These are phyloP conservation scores for Fusarium phyllophilum DNA, from an alignment of 2,329 filamentous ascomycete genomes.

Conservation along the genomic window DNA sequence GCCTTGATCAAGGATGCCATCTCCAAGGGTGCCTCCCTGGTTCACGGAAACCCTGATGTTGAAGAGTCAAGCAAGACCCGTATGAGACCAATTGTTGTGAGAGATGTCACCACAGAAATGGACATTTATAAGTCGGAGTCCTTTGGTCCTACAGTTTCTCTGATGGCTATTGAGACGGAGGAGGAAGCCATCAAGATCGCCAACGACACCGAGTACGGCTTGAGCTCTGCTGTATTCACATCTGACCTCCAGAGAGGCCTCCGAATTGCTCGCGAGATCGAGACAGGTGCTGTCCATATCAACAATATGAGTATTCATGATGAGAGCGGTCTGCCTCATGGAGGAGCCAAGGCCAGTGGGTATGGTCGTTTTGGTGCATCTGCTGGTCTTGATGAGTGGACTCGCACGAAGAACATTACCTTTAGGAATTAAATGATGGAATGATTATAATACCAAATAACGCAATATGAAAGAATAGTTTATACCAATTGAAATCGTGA, in stretches of 20 bases:
- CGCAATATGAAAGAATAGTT: not conserved
- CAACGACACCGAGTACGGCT: constrained; percentile 85
- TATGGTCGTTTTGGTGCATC: constrained; percentile 69
- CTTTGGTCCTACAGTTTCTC: constrained; percentile 78
- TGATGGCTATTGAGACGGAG: constrained; percentile 73
- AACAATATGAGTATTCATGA: constrained; percentile 75
- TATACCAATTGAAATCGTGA: not conserved
- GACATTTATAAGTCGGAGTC: constrained; percentile 79
- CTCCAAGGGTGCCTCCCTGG: constrained; percentile 69
- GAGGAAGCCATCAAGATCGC: constrained; percentile 78
- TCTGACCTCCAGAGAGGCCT: constrained; percentile 69
- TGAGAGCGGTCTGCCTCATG: constrained; percentile 71
- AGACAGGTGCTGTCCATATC: constrained; percentile 75
- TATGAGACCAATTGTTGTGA: constrained; percentile 74
- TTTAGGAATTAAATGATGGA: constrained; percentile 53
- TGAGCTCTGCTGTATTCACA: constrained; percentile 78
- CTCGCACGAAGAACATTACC: constrained; percentile 71
- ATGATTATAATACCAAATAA: not conserved
- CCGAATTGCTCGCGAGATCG: constrained; percentile 69
- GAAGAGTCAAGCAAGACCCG: constrained; percentile 49
- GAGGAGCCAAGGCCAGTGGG: constrained; percentile 72
- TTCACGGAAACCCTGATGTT: constrained; percentile 52
- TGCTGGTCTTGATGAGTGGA: constrained; percentile 68
- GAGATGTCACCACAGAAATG: constrained; percentile 71
- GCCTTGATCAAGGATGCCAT: constrained; percentile 74